Evolutionary conservation across 176 grass and related monocot genomes (phyloP).

Genomic region (Ensete glaucum): DNA sequence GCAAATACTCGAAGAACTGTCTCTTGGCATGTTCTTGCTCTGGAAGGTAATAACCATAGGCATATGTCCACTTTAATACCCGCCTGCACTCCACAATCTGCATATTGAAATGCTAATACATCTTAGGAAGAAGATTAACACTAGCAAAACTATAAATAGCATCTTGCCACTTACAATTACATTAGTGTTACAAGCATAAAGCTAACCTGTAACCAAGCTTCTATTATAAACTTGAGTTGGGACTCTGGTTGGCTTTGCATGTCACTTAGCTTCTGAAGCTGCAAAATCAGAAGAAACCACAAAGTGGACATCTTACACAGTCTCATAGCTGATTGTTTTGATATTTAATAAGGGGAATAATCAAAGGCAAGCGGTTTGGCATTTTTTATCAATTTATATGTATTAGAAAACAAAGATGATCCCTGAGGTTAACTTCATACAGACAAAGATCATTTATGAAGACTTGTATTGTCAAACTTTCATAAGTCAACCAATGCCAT

Average conservation of each 20-base stretch:
- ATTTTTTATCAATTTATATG: no score
- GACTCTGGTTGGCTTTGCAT: slow-evolving; percentile 97
- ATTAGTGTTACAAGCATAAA: not conserved
- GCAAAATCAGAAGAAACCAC: slow-evolving; percentile 9
- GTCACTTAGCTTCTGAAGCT: slow-evolving; percentile 98
- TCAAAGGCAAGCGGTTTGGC: no score
- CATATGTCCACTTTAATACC: slow-evolving; percentile 98
- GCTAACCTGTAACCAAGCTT: slow-evolving; percentile 88
- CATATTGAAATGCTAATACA: slow-evolving; percentile 28
- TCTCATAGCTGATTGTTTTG: no score
- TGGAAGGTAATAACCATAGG: slow-evolving; percentile 92
- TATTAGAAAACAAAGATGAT: no score
- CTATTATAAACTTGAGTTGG: slow-evolving; percentile 96
- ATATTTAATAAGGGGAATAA: no score
- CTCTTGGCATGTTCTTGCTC: slow-evolving; percentile 91
- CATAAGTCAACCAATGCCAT: no score
- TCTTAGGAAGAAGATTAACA: not conserved
- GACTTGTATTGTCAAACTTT: no score
- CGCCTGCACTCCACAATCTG: slow-evolving; percentile 99
- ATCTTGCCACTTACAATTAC: not conserved
- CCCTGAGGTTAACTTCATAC: no score
- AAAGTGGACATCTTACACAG: no score
- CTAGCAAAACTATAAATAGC: not conserved
- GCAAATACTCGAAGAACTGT: slow-evolving; percentile 95
- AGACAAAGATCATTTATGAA: no score